Base-by-base conservation (phyloP, 164 flowering plant species). In the Tetrastigma voinierianum region DNA sequence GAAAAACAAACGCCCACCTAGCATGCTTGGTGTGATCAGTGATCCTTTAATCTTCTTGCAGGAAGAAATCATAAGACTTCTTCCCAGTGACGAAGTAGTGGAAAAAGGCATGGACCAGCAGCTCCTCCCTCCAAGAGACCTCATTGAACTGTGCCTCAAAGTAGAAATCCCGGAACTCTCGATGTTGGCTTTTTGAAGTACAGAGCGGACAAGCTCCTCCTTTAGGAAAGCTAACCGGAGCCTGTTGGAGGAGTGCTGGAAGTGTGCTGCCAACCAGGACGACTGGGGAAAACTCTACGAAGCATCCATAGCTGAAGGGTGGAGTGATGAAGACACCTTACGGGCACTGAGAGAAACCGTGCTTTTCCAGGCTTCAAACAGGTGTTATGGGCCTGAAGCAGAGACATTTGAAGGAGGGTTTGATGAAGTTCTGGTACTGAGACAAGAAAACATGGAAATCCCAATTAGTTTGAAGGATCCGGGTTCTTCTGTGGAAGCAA, bases 211-310 rank as follows among this genome's bases (percentile, higher is more conserved):
- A 19, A 87, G 90, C 64, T 78, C 90, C n/a, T n/a, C n/a, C 20
- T 92, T 90, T 57, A 76, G 89, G 8, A 82, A 59, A 61, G 65
- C 65, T 56, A 84, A 91, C 77, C 75, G 69, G 67, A 76, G 70
- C 66, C 96, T 92, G 43, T 69, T 96, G 73, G 93, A 88, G 72
- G 95, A 87, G 47, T 93, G 99, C 82, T 96, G 99, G 99, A 90
- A 74, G n/a, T n/a, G n/a, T 52, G 95, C 90, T 51, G 92, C 87
- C 1, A 82, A 86, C 68, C 86, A 80, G 74, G n/a, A 93, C 52
- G 86, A 87, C 23, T 95, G 99, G 99, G 87, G 73, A 15, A 61
- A 70, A 61, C 82, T 90, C 46, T 69, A 83, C 46, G 77, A 82
- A 60, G 78, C 81, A 51, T 84, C 91, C 11, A 46, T 70, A 18